These are phyloP conservation scores for Jaapia argillacea DNA, from an alignment of 768 basidiomycete species.

Conservation along the genomic window DNA sequence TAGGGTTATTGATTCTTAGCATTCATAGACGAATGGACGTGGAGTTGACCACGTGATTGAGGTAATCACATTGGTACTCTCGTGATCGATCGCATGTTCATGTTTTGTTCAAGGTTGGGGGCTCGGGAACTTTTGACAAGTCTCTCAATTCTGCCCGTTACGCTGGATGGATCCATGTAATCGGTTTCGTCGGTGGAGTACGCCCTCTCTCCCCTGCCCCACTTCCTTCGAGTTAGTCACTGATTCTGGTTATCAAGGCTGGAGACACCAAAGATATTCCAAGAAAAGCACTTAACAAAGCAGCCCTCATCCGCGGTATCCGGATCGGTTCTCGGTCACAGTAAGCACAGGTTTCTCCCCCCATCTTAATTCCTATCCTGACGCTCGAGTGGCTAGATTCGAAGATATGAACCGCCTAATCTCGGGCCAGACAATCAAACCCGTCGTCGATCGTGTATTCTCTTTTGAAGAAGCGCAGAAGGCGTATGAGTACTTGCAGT, in stretches of 20 bases:
- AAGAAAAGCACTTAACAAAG: conserved; percentile 25
- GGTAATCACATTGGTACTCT: no score
- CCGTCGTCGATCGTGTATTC: conserved; percentile 50
- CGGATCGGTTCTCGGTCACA: conserved; percentile 50
- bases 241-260: conserved; percentile 15
- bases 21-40: conserved; percentile 15
- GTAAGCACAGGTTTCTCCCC: no score
- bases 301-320: conserved; percentile 38
- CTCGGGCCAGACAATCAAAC: conserved; percentile 31
- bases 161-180: conserved; percentile 36
- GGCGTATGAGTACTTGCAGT: conserved; percentile 43
- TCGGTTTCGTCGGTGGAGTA: conserved; percentile 26
- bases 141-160: conserved; percentile 28
- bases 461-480: conserved; percentile 39
- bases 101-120: no score
- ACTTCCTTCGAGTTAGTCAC: conserved; percentile 14
- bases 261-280: conserved; percentile 6
- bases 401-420: conserved; percentile 42
- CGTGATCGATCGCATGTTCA: no score
- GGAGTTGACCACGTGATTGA: conserved; percentile 30
- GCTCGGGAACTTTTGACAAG: conserved; percentile 37
- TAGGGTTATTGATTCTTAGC: background rate
- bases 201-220: background rate
- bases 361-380: no score
- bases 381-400: no score